Evolutionary conservation across 108 stramenopile genomes (phyloP).

Genomic region (Thalassiosira profunda): DNA sequence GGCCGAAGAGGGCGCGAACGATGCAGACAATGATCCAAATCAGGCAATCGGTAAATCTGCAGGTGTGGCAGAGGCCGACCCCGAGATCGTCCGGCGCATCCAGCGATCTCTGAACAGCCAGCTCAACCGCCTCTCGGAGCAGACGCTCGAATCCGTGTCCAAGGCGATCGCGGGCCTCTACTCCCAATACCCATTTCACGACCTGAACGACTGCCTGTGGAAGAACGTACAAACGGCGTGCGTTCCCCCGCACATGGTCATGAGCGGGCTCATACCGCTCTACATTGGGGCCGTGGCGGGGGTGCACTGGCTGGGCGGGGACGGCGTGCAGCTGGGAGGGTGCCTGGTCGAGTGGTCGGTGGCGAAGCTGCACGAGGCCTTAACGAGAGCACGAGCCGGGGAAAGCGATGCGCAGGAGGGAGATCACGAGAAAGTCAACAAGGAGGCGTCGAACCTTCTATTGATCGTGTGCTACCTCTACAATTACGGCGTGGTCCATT

Average conservation of each 20-base stretch:
- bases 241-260: conserved; percentile 63
- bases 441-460: conserved; percentile 79
- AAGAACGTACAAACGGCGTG: conserved; percentile 74
- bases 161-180: conserved; percentile 67
- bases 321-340: conserved; percentile 77
- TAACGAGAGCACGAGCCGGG: conserved; percentile 14
- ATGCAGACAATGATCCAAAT: no score
- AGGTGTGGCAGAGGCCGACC: conserved; percentile 23
- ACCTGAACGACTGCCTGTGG: conserved; percentile 80
- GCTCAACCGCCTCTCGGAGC: conserved; percentile 93
- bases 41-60: no score
- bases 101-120: conserved; percentile 84
- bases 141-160: conserved; percentile 88
- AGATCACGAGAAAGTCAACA: conserved; percentile 48
- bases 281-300: conserved; percentile 79
- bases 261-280: conserved; percentile 87
- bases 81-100: conserved; percentile 49
- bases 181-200: conserved; percentile 54
- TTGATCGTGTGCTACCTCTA: conserved; percentile 94
- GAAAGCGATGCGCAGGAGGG: conserved; percentile 15
- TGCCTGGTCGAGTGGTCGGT: conserved; percentile 71
- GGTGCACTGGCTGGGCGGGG: conserved; percentile 83
- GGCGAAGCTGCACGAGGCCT: conserved; percentile 39
- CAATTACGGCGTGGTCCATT: conserved; percentile 91
- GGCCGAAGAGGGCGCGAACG: background rate